These are phyloP conservation scores for Apiotrichum brassicae DNA, from an alignment of 1,284 basidiomycete species.

Conservation along the genomic window DNA sequence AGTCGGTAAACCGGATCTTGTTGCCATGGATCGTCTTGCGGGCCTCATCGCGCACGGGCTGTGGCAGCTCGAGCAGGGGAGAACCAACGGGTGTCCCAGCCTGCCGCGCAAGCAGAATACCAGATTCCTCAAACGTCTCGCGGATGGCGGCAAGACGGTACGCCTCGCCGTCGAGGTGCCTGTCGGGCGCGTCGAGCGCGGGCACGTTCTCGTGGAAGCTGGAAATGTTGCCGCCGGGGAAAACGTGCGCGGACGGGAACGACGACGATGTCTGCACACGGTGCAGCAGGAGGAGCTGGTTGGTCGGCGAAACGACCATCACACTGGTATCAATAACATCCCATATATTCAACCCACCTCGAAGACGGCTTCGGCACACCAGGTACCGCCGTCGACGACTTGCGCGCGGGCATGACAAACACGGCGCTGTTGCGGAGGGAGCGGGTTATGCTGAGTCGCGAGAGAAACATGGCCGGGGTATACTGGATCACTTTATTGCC, in stretches of 20 bases:
- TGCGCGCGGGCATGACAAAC: background rate
- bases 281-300: slow-evolving; percentile 11
- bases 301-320: slow-evolving; percentile 10
- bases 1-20: slow-evolving; percentile 12
- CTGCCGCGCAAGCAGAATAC: slow-evolving; percentile 13
- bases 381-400: background rate
- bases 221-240: slow-evolving; percentile 10
- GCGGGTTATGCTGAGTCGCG: background rate
- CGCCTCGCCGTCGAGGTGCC: slow-evolving; percentile 9
- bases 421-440: background rate
- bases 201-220: slow-evolving; percentile 12
- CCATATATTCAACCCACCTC: background rate
- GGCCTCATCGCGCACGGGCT: slow-evolving; percentile 1
- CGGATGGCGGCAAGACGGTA: slow-evolving; percentile 16
- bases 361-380: background rate
- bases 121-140: slow-evolving; percentile 19
- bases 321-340: too few species aligned
- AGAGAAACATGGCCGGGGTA: background rate
- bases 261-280: slow-evolving; percentile 6
- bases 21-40: slow-evolving; percentile 13
- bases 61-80: slow-evolving; percentile 5
- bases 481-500: background rate
- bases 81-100: background rate
- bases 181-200: background rate
- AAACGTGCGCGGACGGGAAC: slow-evolving; percentile 9